phyloP scores from a whole-genome alignment of 306 rosid genomes.

The Acacia confusa region DNA sequence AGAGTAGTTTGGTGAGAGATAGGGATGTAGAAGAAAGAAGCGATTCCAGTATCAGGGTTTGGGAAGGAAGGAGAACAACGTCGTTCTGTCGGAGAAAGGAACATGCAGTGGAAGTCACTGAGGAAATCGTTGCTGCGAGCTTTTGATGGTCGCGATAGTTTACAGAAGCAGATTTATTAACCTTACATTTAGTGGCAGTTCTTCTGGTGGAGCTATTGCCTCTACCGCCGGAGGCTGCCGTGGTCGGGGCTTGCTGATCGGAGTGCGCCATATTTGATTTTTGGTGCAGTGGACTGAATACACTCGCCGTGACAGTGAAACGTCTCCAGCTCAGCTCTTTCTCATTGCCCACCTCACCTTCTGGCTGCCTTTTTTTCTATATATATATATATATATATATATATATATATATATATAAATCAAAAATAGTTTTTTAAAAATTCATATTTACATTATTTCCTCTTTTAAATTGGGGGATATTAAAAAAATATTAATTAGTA shows the following conservation, averaged over 20 bases:
- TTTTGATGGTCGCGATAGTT: constrained; percentile 15
- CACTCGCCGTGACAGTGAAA: not conserved
- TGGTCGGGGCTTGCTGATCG: not conserved
- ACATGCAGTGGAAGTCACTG: constrained; percentile 42
- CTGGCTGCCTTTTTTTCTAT: no score
- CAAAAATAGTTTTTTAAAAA: no score
- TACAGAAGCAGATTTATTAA: not conserved
- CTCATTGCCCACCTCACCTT: not conserved
- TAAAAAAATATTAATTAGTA: no score
- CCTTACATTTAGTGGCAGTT: constrained; percentile 26
- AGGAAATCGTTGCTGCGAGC: constrained; percentile 34
- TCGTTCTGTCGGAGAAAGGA: constrained; percentile 70
- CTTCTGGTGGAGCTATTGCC: not conserved
- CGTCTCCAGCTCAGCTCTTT: not conserved
- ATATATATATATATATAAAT: no score
- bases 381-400: no score
- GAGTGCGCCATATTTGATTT: not conserved
- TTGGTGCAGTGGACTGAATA: not conserved
- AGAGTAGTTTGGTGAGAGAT: constrained; percentile 33
- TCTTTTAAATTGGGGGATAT: no score
- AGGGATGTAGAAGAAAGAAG: constrained; percentile 44
- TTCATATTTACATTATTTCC: no score
- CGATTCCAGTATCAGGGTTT: constrained; percentile 52
- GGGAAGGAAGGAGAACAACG: constrained; percentile 58
- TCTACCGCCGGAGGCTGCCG: constrained; percentile 28